phyloP scores from a whole-genome alignment of 176 grass and related monocot species.

The Musa schizocarpa region DNA sequence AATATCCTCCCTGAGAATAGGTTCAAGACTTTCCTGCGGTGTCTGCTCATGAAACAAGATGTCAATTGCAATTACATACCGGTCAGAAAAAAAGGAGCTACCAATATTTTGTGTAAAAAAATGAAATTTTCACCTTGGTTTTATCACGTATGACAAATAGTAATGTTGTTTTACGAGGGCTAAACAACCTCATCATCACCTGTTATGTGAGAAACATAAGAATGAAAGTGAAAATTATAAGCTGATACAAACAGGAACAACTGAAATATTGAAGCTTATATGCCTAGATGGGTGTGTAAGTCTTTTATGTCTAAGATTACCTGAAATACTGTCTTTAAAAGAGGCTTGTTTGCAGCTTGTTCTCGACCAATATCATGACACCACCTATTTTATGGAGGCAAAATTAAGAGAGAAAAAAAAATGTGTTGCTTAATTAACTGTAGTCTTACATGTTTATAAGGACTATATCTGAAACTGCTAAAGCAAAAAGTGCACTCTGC shows the following conservation, averaged over 20 bases:
- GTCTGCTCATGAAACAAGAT: slow-evolving; percentile 37
- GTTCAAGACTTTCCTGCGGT: slow-evolving; percentile 86
- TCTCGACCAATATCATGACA: slow-evolving; percentile 99
- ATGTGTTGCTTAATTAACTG: slow-evolving; percentile 5
- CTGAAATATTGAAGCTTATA: background rate
- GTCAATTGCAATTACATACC: slow-evolving; percentile 1
- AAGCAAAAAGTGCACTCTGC: slow-evolving; percentile 96
- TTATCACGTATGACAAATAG: slow-evolving; percentile 97
- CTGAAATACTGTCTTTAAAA: slow-evolving; percentile 99
- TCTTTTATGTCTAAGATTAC: slow-evolving; percentile 18
- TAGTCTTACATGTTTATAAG: slow-evolving; percentile 94
- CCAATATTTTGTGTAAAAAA: no score
- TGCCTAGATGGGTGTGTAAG: background rate
- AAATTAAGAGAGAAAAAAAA: slow-evolving; percentile 18
- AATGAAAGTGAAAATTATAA: background rate
- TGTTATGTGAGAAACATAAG: slow-evolving; percentile 17
- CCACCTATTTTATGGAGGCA: slow-evolving; percentile 50
- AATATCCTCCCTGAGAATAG: slow-evolving; percentile 95
- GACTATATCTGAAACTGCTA: slow-evolving; percentile 95
- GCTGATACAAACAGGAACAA: background rate
- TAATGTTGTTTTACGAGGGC: slow-evolving; percentile 82
- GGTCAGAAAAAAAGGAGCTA: background rate
- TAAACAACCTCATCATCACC: slow-evolving; percentile 99
- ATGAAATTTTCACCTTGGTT: slow-evolving; percentile 38
- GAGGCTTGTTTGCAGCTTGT: slow-evolving; percentile 98